Evolutionary conservation across 306 rosid genomes (phyloP).

Genomic region (Styphnolobium japonicum): DNA sequence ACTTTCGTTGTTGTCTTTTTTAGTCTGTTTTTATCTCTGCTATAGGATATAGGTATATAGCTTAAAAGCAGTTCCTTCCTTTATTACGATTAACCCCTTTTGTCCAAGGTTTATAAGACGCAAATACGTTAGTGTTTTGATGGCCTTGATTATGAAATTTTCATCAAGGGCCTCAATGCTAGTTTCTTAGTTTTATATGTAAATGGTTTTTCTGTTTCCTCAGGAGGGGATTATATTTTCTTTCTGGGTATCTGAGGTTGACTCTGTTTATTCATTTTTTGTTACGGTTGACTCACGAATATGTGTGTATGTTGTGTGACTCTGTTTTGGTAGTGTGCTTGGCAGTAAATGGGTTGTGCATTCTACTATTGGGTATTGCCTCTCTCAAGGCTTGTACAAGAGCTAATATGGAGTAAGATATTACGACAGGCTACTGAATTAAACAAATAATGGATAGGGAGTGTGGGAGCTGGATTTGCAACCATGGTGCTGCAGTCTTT

Average conservation of each 20-base stretch:
- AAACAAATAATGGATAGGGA: no score
- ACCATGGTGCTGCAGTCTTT: no score
- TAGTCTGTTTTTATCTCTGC: not conserved
- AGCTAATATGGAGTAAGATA: no score
- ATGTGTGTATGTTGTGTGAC: no score
- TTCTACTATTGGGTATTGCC: no score
- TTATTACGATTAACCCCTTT: not conserved
- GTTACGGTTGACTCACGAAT: not conserved
- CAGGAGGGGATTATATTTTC: no score
- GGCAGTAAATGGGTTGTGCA: not conserved
- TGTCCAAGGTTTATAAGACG: not conserved
- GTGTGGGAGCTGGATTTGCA: no score
- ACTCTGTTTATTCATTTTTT: not conserved
- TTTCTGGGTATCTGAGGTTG: not conserved
- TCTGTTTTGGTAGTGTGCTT: no score
- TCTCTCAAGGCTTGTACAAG: no score
- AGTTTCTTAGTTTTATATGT: not conserved
- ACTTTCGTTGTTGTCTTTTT: not conserved
- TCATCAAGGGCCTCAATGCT: not conserved
- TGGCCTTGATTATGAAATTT: not conserved
- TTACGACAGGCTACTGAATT: no score
- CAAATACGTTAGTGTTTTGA: not conserved
- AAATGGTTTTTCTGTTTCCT: no score
- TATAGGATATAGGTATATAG: not conserved
- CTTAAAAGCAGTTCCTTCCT: no score